phyloP scores from a whole-genome alignment of 768 basidiomycete genomes.

The Pisolithus orientalis region DNA sequence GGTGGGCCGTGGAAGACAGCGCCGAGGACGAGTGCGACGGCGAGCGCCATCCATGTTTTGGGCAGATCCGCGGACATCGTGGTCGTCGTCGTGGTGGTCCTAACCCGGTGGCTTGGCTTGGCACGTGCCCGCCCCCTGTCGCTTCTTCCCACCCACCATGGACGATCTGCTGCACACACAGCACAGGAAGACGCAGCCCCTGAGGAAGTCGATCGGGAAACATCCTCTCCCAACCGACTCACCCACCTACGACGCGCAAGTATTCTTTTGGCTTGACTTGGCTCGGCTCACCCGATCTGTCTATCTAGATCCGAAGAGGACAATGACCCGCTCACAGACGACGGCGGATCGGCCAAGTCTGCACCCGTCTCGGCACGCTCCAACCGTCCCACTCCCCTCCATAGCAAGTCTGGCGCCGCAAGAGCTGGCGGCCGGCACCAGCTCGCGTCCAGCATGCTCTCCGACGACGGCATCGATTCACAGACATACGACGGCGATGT shows the following conservation, averaged over 20 bases:
- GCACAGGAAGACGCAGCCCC: conserved; percentile 27
- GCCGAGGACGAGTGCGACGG: not conserved
- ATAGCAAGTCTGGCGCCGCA: conserved; percentile 14
- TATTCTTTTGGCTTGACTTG: conserved; percentile 11
- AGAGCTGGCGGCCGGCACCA: conserved; percentile 38
- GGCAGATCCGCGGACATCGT: too few relatives aligned
- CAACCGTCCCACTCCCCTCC: conserved; percentile 22
- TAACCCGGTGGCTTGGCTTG: too few relatives aligned
- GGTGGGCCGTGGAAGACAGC: conserved; percentile 1
- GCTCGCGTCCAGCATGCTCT: conserved; percentile 48
- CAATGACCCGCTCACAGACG: conserved; percentile 82
- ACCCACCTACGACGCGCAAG: conserved; percentile 71
- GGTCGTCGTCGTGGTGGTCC: too few relatives aligned
- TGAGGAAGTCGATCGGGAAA: conserved; percentile 67
- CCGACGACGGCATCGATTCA: conserved; percentile 73
- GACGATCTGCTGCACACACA: conserved; percentile 26
- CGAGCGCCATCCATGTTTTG: not conserved
- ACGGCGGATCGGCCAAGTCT: conserved; percentile 49
- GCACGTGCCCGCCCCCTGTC: too few relatives aligned
- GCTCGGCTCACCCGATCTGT: conserved; percentile 5
- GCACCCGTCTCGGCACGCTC: conserved; percentile 28
- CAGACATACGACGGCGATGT: conserved; percentile 90
- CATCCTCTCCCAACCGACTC: conserved; percentile 52
- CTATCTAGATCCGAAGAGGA: conserved; percentile 72
- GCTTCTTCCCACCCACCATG: conserved; percentile 9